Evolutionary conservation across 1,284 basidiomycete species (phyloP), one percentile per base, ranked within the genome.

Genomic region (Puccinia coronata): DNA sequence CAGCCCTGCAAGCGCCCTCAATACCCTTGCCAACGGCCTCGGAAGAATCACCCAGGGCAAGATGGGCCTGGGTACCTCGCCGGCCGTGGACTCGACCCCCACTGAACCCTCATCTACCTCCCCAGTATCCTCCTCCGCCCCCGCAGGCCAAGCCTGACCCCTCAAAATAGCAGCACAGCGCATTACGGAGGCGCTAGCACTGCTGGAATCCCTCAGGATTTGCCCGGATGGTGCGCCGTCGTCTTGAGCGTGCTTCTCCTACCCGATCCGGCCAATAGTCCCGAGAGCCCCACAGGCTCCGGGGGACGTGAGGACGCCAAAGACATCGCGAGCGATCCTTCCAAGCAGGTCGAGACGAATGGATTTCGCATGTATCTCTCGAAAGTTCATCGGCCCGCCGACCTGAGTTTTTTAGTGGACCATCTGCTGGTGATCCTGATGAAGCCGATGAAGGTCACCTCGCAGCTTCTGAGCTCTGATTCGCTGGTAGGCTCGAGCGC

Each of bases 401-500:
- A 80, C 63, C 57, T 80, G 16, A 72, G 34, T 41, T 80, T 80
- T 36, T 53, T 80, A 14, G 43, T 73, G 23, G 70, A 80, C 31
- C 57, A 80, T 36, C 41, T 80, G 31, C 57, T 80, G n/a, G 69
- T 65, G 31, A 59, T 80, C 14, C 47, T 80, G 8, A 73, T 63
- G 31, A 80, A 80, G 36, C 78, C 78, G 18, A 80, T 73, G 78
- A 73, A 43, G 31, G 70, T 80, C 11, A 80, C 78, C 11, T 80
- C 78, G 43, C 78, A 80, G 57, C 59, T 80, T 2, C 53, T 80
- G 5, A 49, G n/a, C 20, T 47, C 78, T 14, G 78, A 80, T 2
- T 61, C 78, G 28, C 31, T 80, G 20, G 31, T 73, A 20, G 57
- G 51, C 39, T 72, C 78, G 28, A 73, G 36, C 49, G 18, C 51